These are phyloP conservation scores for Alliaria petiolata DNA, from an alignment of 345 rosid genomes.

Conservation along the genomic window DNA sequence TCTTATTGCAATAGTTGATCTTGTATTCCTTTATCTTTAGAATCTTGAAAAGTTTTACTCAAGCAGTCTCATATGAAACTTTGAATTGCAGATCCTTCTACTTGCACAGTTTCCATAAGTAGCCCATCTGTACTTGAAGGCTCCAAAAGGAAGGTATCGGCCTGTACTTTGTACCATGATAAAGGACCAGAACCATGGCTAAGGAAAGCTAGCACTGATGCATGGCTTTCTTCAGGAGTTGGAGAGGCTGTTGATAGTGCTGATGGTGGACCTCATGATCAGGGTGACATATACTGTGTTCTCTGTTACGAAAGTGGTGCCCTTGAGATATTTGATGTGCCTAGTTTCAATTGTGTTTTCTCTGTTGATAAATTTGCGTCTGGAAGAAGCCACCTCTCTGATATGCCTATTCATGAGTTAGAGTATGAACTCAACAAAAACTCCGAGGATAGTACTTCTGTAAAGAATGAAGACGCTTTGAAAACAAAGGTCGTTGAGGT, in stretches of 20 bases:
- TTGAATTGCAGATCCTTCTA: constrained; percentile 71
- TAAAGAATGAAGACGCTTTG: constrained; percentile 58
- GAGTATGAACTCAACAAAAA: constrained; percentile 41
- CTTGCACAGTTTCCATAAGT: constrained; percentile 70
- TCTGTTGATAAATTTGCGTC: constrained; percentile 77
- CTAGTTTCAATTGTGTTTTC: constrained; percentile 76
- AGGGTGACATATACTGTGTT: constrained; percentile 90
- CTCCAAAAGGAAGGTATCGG: constrained; percentile 58
- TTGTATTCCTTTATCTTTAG: neutral
- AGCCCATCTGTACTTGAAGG: constrained; percentile 65
- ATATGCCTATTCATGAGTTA: constrained; percentile 47
- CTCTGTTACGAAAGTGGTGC: constrained; percentile 80
- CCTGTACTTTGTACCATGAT: constrained; percentile 93
- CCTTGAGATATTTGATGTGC: constrained; percentile 94
- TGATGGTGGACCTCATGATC: constrained; percentile 81
- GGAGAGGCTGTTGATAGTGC: constrained; percentile 80
- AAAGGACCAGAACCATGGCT: constrained; percentile 96
- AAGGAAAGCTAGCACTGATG: constrained; percentile 90
- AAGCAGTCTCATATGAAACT: constrained; percentile 25
- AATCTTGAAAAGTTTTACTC: constrained; percentile 8
- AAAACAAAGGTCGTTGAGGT: constrained; percentile 75
- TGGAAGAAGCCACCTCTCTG: constrained; percentile 75
- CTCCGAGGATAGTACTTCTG: constrained; percentile 52
- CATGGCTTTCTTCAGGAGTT: constrained; percentile 94
- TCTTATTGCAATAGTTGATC: constrained; percentile 10